Base-by-base conservation (phyloP, 1,284 basidiomycete species). In the Rugosomyces carneus region DNA sequence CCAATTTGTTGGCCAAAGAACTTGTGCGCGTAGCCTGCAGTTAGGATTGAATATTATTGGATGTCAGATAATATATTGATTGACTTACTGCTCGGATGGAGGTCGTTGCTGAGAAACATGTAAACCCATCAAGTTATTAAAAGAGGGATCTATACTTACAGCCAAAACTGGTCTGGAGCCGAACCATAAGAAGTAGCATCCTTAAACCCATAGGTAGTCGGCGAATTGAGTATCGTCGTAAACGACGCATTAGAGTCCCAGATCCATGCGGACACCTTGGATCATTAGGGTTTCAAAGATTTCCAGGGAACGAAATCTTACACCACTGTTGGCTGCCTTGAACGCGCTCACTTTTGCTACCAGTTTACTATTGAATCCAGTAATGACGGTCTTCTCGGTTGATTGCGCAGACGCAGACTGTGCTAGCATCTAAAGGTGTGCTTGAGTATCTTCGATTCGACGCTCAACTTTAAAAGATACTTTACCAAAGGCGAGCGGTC, bases 181-280 rank as follows among this genome's bases (percentile, higher is more conserved):
- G 59, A 60, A 3, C 78, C 78, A 46, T 67, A 78, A 0, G 72
- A 71, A 0, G 69, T 71, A 5, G 66, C 67, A 51, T 80, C 76
- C 18, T 66, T 63, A 57, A 81, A 80, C 1, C 79, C 79, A 48
- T 71, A 80, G 6, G 66, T 54, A 0, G 63, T 67, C 1, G 77
- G 75, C 35, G 63, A 53, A 59, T 77, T 63, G 15, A 81, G 59
- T 11, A 81, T 72, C 5, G 62, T 68, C 10, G 63, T 69, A 62
- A 80, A 80, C n/a, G 66, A 69, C 0, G 75, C 45, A 51, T 75
- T 68, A 1, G 77, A 68, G 53, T 81, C 78, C 66, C 69, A 81
- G 3, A 73, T 34, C 62, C 65, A 78, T 0, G 75, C 75, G 39
- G 60, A 58, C 15, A 76, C 71, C 75, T 78, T 23, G 37, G 23